Evolutionary conservation across 345 rosid species (phyloP).

Genomic region (Reutealis trisperma): DNA sequence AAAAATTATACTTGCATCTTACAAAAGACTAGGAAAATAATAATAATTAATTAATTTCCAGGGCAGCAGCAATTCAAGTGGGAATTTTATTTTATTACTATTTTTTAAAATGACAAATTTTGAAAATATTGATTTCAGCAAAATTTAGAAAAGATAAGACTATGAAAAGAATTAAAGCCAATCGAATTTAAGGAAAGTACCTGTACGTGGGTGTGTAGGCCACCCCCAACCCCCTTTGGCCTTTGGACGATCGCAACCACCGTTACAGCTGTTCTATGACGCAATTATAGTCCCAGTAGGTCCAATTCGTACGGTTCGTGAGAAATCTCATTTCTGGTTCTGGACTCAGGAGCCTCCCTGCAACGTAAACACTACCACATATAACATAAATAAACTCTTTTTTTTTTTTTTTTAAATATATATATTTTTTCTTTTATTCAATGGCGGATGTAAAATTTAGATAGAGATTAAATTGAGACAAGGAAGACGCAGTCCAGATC

Average conservation of each 20-base stretch:
- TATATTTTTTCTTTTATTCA: no score
- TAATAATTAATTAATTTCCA: neutral
- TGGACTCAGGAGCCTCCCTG: no score
- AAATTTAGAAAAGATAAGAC: neutral
- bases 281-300: neutral
- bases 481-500: no score
- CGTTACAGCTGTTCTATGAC: conserved; percentile 9
- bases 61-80: neutral
- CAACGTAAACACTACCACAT: no score
- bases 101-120: neutral
- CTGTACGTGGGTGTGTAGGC: neutral
- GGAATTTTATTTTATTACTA: neutral
- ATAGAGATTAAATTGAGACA: no score
- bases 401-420: no score
- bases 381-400: no score
- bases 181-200: neutral
- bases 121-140: neutral
- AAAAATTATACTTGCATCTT: no score
- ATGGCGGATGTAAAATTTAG: no score
- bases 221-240: neutral
- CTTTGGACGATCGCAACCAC: conserved; percentile 14
- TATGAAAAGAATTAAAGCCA: no score
- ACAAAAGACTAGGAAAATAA: neutral
- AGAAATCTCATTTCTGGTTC: neutral
- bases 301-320: neutral